Percentiles rank a stretch among this genome's conserved stretches.
Evolutionary conservation across 768 basidiomycete species (phyloP).

Genomic region (Collybiopsis luxurians): DNA sequence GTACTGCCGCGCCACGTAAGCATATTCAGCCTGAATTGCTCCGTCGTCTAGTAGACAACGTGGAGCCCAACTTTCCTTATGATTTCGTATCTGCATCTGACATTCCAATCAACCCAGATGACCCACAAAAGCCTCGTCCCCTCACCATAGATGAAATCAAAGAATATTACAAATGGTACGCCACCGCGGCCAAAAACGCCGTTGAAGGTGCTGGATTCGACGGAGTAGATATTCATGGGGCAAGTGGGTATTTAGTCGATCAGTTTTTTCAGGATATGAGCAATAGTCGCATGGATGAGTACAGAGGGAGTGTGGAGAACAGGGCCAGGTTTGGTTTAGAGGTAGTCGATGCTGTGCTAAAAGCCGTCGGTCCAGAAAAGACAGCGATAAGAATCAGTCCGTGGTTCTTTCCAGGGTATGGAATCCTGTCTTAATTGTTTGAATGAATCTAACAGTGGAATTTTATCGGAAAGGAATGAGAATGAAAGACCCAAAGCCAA

Average conservation of each 20-base stretch:
- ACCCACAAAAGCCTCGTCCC: conserved; percentile 9
- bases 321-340: neutral
- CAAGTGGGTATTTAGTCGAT: neutral
- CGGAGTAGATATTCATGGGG: neutral
- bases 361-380: too few relatives aligned
- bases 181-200: conserved; percentile 37
- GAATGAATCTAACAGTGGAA: neutral
- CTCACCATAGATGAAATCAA: conserved; percentile 35
- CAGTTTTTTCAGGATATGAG: neutral
- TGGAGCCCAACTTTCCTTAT: neutral
- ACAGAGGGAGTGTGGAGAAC: neutral
- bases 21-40: too few relatives aligned
- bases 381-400: neutral
- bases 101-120: neutral
- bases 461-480: neutral
- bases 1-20: too few relatives aligned
- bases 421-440: neutral
- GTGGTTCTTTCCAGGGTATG: neutral
- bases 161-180: conserved; percentile 36
- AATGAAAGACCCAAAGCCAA: neutral
- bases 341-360: neutral
- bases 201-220: neutral
- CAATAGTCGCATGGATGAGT: neutral
- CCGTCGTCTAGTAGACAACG: too few relatives aligned
- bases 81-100: neutral